Conservation (phyloP, 2,329 filamentous ascomycete genomes). For the Chaetothyriales sp. region DNA sequence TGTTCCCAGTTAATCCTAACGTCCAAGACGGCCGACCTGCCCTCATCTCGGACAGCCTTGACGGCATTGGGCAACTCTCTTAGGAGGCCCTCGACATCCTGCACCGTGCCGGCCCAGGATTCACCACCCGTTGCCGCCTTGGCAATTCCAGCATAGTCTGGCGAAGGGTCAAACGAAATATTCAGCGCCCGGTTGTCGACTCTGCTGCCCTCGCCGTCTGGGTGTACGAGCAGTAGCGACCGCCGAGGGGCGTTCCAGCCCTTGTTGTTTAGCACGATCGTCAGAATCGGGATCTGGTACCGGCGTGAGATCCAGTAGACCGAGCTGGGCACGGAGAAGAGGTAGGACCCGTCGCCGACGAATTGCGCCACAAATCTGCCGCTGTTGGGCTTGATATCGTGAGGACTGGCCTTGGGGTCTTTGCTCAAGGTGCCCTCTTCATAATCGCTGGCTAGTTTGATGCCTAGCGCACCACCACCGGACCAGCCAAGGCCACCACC, state of each 20-base stretch:
- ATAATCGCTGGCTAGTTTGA: constrained; percentile 53
- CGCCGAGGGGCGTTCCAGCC: constrained; percentile 53
- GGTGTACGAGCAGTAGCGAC: constrained; percentile 50
- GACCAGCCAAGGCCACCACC: constrained; percentile 70
- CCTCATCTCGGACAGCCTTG: constrained; percentile 39
- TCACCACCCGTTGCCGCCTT: constrained; percentile 49
- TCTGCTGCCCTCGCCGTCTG: constrained; percentile 45
- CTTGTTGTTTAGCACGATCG: constrained; percentile 54
- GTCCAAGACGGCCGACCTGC: constrained; percentile 46
- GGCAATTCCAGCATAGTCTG: constrained; percentile 53
- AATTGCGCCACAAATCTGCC: constrained; percentile 49
- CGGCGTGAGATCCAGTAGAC: constrained; percentile 55
- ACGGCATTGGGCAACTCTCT: constrained; percentile 43
- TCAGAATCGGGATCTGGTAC: constrained; percentile 51
- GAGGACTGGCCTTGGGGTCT: not conserved
- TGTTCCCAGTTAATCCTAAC: constrained; percentile 10
- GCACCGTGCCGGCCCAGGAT: constrained; percentile 43
- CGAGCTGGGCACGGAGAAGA: constrained; percentile 49
- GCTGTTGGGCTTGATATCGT: constrained; percentile 22
- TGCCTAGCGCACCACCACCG: constrained; percentile 58
- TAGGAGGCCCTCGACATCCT: constrained; percentile 40
- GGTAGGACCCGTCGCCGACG: constrained; percentile 52
- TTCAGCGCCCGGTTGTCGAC: constrained; percentile 50
- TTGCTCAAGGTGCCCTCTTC: constrained; percentile 17
- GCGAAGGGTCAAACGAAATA: constrained; percentile 50